Evolutionary conservation across 2,329 filamentous ascomycete species (phyloP), one percentile per base, ranked within the genome.

Genomic region (Venturia effusa): DNA sequence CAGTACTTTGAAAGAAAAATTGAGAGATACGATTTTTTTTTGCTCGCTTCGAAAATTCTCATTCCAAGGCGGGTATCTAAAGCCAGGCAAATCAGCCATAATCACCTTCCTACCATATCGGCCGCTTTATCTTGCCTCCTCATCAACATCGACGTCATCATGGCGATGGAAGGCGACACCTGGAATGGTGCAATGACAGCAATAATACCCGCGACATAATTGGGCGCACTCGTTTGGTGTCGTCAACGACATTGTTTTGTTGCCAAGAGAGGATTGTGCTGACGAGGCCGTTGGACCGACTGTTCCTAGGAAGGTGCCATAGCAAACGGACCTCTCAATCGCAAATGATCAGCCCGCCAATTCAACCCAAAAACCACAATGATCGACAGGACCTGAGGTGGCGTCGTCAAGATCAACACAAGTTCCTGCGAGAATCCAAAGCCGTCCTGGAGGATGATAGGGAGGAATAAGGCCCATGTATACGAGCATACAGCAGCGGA

Each of bases 171-270:
- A 4, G 19, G n/a, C 41, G 41, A 57, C 17, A 57, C 27, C 54
- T 5, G 4, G 70, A 45, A 15, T 68, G 41, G 41, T 5, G 41
- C 41, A 45, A 17, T 45, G 4, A 45, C 41, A 17, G 41, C 41
- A 45, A 45, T 45, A 15, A 45, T 45, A 7, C n/a, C 69, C 30
- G 64, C 65, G 24, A 67, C 64, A 62, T 70, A 70, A 3, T 54
- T 64, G 8, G 69, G 69, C 22, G 68, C 67, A 63, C 70, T 68
- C n/a, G n/a, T n/a, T n/a, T n/a, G n/a, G n/a, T 70, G 64, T 73
- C 71, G 15, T 67, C 67, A 19, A 70, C 69, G 61, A 73, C 71
- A 61, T 74, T 73, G 64, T 74, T 74, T 13, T 71, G 68, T 66
- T 73, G 60, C 57, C 72, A 74, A 5, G 73, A 70, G 63, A 74